These are phyloP conservation scores for Naganishia randhawae DNA, from an alignment of 768 basidiomycete genomes.

Conservation along the genomic window DNA sequence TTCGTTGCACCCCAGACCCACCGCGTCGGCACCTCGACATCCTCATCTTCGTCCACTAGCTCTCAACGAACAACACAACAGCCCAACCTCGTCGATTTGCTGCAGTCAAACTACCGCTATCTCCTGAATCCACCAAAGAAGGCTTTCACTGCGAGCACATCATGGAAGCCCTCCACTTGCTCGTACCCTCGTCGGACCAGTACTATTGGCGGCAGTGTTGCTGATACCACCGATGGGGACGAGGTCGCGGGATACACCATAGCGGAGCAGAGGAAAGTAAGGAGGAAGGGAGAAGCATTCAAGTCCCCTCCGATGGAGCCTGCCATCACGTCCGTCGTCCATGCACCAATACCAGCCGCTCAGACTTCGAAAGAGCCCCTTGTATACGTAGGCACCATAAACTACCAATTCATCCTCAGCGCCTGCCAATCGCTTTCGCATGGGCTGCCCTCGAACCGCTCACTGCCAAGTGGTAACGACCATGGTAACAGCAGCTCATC, in stretches of 20 bases:
- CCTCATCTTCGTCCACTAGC: background rate
- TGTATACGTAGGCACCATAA: conserved; percentile 5
- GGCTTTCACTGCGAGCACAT: too few species aligned
- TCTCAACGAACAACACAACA: background rate
- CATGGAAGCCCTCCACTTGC: too few species aligned
- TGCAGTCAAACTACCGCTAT: conserved; percentile 8
- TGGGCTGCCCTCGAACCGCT: background rate
- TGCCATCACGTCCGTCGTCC: background rate
- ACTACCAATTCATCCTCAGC: conserved; percentile 18
- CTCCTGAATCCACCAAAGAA: background rate
- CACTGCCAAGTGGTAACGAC: background rate
- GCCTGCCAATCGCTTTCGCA: conserved; percentile 12
- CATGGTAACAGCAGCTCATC: background rate
- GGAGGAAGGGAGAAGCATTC: conserved; percentile 16
- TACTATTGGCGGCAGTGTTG: background rate
- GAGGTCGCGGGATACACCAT: background rate
- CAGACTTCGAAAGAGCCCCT: background rate
- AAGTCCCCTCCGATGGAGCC: conserved; percentile 10
- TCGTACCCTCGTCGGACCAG: background rate
- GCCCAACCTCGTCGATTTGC: background rate
- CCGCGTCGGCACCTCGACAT: background rate
- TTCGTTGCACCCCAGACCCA: background rate
- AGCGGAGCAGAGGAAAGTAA: background rate
- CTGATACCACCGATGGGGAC: background rate
- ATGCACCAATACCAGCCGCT: background rate